A percentile compares a stretch with the other conserved stretches of the same genome.
Conservation (phyloP, 139 green algal species). For the Bryopsis sp. region DNA sequence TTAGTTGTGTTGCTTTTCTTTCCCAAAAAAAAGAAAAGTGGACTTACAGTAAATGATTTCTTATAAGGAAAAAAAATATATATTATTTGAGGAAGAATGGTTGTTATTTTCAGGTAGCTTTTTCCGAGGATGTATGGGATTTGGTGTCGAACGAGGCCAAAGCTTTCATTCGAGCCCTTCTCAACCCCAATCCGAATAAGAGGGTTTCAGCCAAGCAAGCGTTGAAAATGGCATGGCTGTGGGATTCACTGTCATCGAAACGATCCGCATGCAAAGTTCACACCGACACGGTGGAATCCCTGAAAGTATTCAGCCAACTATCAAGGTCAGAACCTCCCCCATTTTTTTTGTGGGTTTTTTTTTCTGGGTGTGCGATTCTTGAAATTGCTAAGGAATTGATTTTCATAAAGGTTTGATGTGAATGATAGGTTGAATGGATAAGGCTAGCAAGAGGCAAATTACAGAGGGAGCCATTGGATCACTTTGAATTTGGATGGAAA, state of each 20-base stretch:
- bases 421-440: neutral
- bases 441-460: neutral
- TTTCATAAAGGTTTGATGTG: too few relatives aligned
- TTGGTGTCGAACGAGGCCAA: neutral
- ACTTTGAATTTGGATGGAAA: neutral
- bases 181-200: neutral
- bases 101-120: too few relatives aligned
- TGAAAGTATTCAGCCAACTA: neutral
- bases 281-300: neutral
- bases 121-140: conserved; percentile 6
- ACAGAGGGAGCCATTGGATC: neutral
- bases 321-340: too few relatives aligned
- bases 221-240: neutral
- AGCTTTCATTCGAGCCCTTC: neutral
- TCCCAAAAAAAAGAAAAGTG: too few relatives aligned
- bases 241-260: neutral
- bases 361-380: too few relatives aligned
- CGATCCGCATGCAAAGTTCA: neutral
- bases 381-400: too few relatives aligned
- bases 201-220: neutral
- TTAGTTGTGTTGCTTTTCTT: too few relatives aligned
- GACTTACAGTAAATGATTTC: too few relatives aligned
- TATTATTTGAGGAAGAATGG: too few relatives aligned
- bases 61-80: too few relatives aligned
- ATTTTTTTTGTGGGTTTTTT: too few relatives aligned